Evolutionary conservation across 179 eudicot genomes (phyloP).

Genomic region (Silene vulgaris): DNA sequence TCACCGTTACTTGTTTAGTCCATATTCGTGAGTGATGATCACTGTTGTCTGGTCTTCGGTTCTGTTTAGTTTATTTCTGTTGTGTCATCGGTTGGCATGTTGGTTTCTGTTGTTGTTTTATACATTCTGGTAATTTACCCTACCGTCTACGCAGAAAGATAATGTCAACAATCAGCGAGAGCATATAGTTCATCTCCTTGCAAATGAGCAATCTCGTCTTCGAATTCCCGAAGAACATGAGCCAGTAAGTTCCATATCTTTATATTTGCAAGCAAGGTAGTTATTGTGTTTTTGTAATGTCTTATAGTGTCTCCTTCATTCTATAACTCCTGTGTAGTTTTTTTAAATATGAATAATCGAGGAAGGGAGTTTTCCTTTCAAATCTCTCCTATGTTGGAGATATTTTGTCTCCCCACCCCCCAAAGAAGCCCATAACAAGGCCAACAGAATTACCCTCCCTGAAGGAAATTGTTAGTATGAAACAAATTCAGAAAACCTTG

Average conservation of each 20-base stretch:
- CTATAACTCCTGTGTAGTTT: not conserved
- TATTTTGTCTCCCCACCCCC: too few relatives aligned
- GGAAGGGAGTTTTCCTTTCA: too few relatives aligned
- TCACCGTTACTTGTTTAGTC: not conserved
- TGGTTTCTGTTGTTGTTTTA: not conserved
- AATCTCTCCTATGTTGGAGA: too few relatives aligned
- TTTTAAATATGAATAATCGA: not conserved
- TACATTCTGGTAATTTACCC: constrained; percentile 15
- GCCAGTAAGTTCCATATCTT: constrained; percentile 53
- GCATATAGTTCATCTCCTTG: constrained; percentile 87
- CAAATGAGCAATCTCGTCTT: constrained; percentile 89
- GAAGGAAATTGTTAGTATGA: too few relatives aligned
- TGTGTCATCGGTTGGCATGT: constrained; percentile 1
- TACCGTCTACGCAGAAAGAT: constrained; percentile 60
- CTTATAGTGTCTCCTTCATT: constrained; percentile 9
- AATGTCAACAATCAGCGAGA: constrained; percentile 94
- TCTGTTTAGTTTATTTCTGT: not conserved
- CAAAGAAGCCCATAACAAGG: too few relatives aligned
- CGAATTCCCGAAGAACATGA: constrained; percentile 70
- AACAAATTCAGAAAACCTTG: too few relatives aligned
- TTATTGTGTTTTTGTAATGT: not conserved
- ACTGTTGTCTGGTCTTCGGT: not conserved
- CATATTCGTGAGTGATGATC: not conserved
- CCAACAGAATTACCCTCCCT: too few relatives aligned
- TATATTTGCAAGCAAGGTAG: constrained; percentile 6